A percentile compares a stretch with the other conserved stretches of the same genome.
These are phyloP conservation scores for rapeseed (Brassica napus) DNA, from an alignment of 345 rosid genomes.

Conservation along the genomic window Da-Ae NC_063441.1:20417001-20417500, in stretches of 20 bases:
- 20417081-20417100: not conserved
- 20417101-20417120: not conserved
- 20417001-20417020: conserved; percentile 3
- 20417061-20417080: not conserved
- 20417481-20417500: not conserved
- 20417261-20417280: not conserved
- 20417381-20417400: conserved; percentile 51
- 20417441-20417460: not conserved
- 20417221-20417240: not conserved
- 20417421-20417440: conserved; percentile 48
- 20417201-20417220: not conserved
- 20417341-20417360: conserved; percentile 36
- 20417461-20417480: not conserved
- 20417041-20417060: conserved; percentile 8
- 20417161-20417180: not conserved
- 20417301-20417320: not conserved
- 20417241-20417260: not conserved
- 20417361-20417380: conserved; percentile 43
- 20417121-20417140: not conserved
- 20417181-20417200: not conserved
- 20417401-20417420: conserved; percentile 51
- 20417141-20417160: not conserved
- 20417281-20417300: not conserved
- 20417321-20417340: conserved; percentile 6
- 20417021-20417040: conserved; percentile 26